Conservation (phyloP, 441 rosid genomes). For the Populus hybrid region DNA sequence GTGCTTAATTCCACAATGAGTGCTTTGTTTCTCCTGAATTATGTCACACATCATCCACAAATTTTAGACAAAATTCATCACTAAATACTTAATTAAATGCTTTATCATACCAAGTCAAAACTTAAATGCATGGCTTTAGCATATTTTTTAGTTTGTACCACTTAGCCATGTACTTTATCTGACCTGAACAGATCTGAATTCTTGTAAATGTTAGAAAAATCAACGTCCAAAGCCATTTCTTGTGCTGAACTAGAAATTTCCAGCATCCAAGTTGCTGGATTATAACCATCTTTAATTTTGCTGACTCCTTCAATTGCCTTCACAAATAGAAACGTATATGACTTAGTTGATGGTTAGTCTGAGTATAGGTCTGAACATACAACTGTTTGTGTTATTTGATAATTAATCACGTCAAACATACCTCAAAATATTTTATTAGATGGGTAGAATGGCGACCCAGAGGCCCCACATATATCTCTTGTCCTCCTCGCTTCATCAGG, state of each 20-base stretch:
- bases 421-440: constrained; percentile 72
- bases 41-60: background rate
- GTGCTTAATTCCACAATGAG: constrained; percentile 51
- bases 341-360: background rate
- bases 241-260: constrained; percentile 62
- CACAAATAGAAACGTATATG: background rate
- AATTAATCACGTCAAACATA: background rate
- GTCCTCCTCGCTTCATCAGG: constrained; percentile 74
- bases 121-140: background rate
- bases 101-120: background rate
- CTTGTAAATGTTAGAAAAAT: constrained; percentile 63
- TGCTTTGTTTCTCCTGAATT: constrained; percentile 66
- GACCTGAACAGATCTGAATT: constrained; percentile 67
- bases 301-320: constrained; percentile 58
- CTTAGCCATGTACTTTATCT: background rate
- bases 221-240: constrained; percentile 53
- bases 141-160: background rate
- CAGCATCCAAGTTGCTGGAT: constrained; percentile 94
- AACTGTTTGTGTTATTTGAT: background rate
- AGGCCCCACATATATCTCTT: constrained; percentile 80
- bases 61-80: background rate
- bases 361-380: background rate
- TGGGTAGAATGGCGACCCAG: constrained; percentile 61
- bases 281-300: constrained; percentile 71
- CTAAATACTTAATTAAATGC: background rate